Base-by-base conservation (phyloP, 345 rosid genomes). In the Abelmoschus esculentus region DNA sequence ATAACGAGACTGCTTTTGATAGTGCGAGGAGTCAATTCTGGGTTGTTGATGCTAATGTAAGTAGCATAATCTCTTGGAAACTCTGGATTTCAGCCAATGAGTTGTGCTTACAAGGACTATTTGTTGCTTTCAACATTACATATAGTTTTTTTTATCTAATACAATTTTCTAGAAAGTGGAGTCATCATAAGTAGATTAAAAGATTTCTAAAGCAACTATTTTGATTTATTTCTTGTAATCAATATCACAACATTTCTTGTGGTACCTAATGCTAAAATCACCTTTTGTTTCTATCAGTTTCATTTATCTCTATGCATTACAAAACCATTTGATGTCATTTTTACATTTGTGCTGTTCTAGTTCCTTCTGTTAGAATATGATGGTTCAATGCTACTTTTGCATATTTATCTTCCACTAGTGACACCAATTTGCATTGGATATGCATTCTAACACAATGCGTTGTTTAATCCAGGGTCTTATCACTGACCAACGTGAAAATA, bases 1-100 rank as follows among this genome's bases (percentile, higher is more conserved):
- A 93, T 78, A 93, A 72, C 73, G 86, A 83, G 80, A 70, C 81
- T 70, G 97, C 98, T 17, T 91, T 91, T 85, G 96, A 85, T 52
- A 87, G 96, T 84, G 93, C 98, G 34, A 81, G 84, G 70, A 89
- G 96, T 78, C 98, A 93, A 74, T 93, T 93, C 74, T 93, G 98
- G 98, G 91, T 91, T 57, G 97, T 91, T 74, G 98, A 93, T 85
- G 98, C 98, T 56, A 74, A 91, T 86, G 98, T 91, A 73, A 61
- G 79, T 72, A 11, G 40, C 67, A 54, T 52, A 47, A 62, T 61
- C 17, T 63, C 19, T 18, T 26, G 28, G 14, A 26, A 69, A 40
- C 54, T 36, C 34, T 32, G 9, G 72, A 57, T 67, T 32, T 54
- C 19, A 13, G 69, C 50, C 52, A 65, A 22, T 0, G 10, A 28